phyloP scores from a whole-genome alignment of 495 filamentous ascomycete genomes.

The Staphylotrichum longicolle region DNA sequence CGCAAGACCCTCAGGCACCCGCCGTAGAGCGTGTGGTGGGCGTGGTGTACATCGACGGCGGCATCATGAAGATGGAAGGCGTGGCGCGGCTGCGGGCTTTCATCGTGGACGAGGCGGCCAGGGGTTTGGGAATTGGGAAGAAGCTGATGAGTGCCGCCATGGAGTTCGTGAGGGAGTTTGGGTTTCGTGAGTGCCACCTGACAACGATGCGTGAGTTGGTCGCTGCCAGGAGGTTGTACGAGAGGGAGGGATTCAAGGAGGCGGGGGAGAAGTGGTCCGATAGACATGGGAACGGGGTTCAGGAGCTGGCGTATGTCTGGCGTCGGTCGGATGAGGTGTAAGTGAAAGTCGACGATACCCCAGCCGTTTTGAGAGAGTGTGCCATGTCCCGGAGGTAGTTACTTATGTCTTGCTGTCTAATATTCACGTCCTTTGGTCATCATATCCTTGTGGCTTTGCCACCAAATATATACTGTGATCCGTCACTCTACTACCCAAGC shows the following conservation, averaged over 20 bases:
- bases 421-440: too few species aligned
- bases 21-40: constrained; percentile 27
- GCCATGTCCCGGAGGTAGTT: too few species aligned
- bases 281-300: constrained; percentile 15
- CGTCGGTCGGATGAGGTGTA: constrained; percentile 1
- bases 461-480: too few species aligned
- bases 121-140: constrained; percentile 31
- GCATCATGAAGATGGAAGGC: constrained; percentile 3
- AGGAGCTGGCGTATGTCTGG: constrained; percentile 27
- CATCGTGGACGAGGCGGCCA: constrained; percentile 31
- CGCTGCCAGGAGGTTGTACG: constrained; percentile 30
- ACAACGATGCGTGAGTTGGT: constrained; percentile 24
- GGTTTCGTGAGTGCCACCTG: constrained; percentile 30
- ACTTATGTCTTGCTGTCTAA: too few species aligned
- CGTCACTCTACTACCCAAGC: too few species aligned
- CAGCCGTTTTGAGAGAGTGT: too few species aligned
- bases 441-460: too few species aligned
- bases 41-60: constrained; percentile 34
- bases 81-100: constrained; percentile 32
- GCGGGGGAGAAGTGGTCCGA: constrained; percentile 16
- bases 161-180: constrained; percentile 30
- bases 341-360: too few species aligned
- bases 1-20: not conserved
- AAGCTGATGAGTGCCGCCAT: constrained; percentile 32
- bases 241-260: constrained; percentile 27